Evolutionary conservation across 2,329 filamentous ascomycete species (phyloP).

Genomic region (Spiromastix sp.): DNA sequence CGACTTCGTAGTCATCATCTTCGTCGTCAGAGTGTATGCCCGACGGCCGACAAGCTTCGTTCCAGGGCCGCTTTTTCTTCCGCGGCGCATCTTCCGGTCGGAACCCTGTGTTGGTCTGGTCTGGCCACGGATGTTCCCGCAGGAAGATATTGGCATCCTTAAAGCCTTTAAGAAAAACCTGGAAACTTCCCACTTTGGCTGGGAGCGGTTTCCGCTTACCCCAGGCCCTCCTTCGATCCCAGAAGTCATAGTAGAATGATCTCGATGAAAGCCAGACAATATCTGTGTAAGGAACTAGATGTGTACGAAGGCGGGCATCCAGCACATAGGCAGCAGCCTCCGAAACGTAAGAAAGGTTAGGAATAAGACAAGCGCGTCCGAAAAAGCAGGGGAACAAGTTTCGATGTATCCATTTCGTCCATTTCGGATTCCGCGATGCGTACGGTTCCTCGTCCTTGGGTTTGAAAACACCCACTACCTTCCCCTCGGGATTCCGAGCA

Average conservation of each 20-base stretch:
- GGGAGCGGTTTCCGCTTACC: conserved; percentile 79
- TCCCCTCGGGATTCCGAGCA: conserved; percentile 80
- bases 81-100: conserved; percentile 56
- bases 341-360: conserved; percentile 94
- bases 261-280: conserved; percentile 91
- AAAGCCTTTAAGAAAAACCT: conserved; percentile 93
- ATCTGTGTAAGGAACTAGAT: conserved; percentile 92
- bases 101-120: conserved; percentile 64
- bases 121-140: conserved; percentile 92
- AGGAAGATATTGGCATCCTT: conserved; percentile 96
- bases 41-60: conserved; percentile 67
- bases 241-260: conserved; percentile 96
- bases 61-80: conserved; percentile 64
- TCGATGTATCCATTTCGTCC: conserved; percentile 99
- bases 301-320: conserved; percentile 77
- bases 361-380: conserved; percentile 87
- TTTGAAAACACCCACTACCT: conserved; percentile 96
- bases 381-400: conserved; percentile 98
- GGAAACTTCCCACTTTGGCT: conserved; percentile 87
- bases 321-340: conserved; percentile 95
- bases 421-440: conserved; percentile 92
- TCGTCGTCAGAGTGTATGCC: conserved; percentile 50
- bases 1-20: conserved; percentile 44
- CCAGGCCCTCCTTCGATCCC: conserved; percentile 82
- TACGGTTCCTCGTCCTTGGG: conserved; percentile 99